These are phyloP conservation scores for Quercus robur DNA, from an alignment of 306 rosid genomes.

Conservation along the genomic window DNA sequence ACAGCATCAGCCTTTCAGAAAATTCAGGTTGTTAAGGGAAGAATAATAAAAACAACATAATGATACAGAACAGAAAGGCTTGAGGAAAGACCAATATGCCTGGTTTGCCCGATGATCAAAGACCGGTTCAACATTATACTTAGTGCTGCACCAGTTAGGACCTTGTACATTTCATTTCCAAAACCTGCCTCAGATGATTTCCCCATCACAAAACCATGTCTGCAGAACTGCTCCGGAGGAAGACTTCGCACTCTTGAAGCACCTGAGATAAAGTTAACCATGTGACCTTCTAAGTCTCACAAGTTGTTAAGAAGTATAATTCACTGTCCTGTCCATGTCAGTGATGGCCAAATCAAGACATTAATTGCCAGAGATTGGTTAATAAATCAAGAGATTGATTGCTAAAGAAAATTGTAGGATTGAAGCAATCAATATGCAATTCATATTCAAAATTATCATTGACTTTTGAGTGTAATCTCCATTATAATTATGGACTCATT, in stretches of 20 bases:
- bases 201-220: constrained; percentile 84
- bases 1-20: neutral
- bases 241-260: constrained; percentile 68
- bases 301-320: neutral
- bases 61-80: constrained; percentile 60
- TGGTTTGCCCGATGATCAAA: constrained; percentile 98
- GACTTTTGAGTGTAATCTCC: no score
- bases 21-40: neutral
- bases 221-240: constrained; percentile 77
- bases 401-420: no score
- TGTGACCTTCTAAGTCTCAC: constrained; percentile 20
- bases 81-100: constrained; percentile 98
- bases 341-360: no score
- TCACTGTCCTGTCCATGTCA: no score
- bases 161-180: constrained; percentile 99
- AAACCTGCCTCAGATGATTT: constrained; percentile 95
- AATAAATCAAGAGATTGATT: no score
- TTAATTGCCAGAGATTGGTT: no score
- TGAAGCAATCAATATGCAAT: no score
- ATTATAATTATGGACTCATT: no score
- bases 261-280: constrained; percentile 50
- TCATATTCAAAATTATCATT: no score
- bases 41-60: neutral
- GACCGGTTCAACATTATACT: constrained; percentile 94
- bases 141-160: constrained; percentile 79